Conservation (phyloP, 371 early-diverging fungal genomes). For the Lichtheimia hyalospora region DNA sequence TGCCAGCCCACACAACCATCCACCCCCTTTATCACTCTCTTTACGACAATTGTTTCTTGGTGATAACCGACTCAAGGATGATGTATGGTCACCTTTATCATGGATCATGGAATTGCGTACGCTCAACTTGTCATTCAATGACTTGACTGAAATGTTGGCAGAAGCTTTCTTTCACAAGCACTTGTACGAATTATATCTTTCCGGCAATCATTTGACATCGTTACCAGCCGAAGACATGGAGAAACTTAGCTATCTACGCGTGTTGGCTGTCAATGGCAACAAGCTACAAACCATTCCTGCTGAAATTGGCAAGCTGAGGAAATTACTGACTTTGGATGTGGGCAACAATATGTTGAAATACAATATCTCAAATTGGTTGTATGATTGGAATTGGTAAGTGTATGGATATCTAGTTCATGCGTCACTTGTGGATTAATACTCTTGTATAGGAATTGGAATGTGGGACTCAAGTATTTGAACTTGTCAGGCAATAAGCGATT, state of each 20-base stretch:
- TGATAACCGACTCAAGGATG: constrained; percentile 84
- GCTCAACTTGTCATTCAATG: constrained; percentile 84
- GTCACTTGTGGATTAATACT: not conserved
- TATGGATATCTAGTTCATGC: not conserved
- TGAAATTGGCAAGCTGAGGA: constrained; percentile 81
- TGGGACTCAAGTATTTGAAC: constrained; percentile 86
- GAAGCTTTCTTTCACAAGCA: constrained; percentile 51
- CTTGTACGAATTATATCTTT: constrained; percentile 75
- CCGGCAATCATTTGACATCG: constrained; percentile 85
- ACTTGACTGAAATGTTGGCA: constrained; percentile 73
- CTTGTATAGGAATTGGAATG: constrained; percentile 77
- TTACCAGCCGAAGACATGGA: constrained; percentile 88
- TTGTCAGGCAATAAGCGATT: constrained; percentile 88
- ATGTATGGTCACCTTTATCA: constrained; percentile 73
- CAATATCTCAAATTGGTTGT: constrained; percentile 93
- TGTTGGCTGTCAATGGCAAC: constrained; percentile 87
- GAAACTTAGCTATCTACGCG: constrained; percentile 62
- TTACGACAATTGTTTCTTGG: constrained; percentile 70
- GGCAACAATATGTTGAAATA: constrained; percentile 88
- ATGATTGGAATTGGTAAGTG: constrained; percentile 91
- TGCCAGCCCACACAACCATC: constrained; percentile 50
- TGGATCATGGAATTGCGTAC: constrained; percentile 70
- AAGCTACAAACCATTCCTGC: constrained; percentile 86
- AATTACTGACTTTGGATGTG: constrained; percentile 78
- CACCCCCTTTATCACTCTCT: constrained; percentile 63